Base-by-base conservation (phyloP, 1,284 basidiomycete species). In the Stygiomarasmius scandens region DNA sequence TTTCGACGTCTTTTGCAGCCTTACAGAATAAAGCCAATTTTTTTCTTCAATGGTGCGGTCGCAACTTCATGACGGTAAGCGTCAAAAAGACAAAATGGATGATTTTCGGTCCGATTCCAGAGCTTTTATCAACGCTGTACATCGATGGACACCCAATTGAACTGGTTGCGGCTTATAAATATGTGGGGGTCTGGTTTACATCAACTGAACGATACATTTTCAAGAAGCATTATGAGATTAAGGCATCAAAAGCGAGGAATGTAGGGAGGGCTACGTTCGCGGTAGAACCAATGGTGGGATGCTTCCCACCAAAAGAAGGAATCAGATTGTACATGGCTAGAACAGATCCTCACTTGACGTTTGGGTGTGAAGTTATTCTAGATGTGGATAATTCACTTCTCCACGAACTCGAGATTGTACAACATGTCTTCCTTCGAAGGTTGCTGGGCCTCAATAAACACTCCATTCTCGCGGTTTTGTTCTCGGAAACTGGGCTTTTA, bases 371-470 rank as follows among this genome's bases (percentile, higher is more conserved):
- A 45, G 54, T 58, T 0, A 38, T 43, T 3, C 12, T 58, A 6
- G 57, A 58, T 29, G 38, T 50, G 1, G 32, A 49, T 19, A 1
- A 2, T 0, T 2, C 14, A 0, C 11, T 27, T 3, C 1, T 58
- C 12, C 19, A 12, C 8, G 25, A 25, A 38, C 29, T 58, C 6
- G 53, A 55, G 38, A 25, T 22, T 16, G 57, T 50, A 1, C 57
- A 58, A 14, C 43, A 44, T 44, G 47, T 47, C 1, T 70, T 59
- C 38, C 38, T 71, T 0, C 55, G 65, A 0, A 57, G 64, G 0
- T 46, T 66, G 10, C 58, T 71, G 0, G 65, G 67, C 1, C 24
- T 71, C 1, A 36, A 58, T 12, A 27, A 29, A 2, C 48, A 55
- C 0, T 65, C 63, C 5, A 55, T 62, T 16, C 49, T 47, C 5